Base-by-base conservation (phyloP, 2,329 filamentous ascomycete species). In the Allantophomopsis cytisporea region DNA sequence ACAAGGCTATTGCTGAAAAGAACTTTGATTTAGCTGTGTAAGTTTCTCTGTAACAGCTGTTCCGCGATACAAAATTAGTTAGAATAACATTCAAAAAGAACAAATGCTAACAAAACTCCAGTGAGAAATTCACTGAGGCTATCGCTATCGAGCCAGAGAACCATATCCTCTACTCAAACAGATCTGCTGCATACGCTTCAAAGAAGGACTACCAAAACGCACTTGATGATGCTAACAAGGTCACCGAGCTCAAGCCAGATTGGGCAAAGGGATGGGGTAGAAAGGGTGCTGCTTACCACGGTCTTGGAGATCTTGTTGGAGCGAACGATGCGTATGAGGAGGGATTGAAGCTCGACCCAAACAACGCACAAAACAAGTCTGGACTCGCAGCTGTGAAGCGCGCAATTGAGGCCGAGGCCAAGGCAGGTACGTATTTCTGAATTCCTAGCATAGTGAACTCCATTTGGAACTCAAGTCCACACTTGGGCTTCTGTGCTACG, bases 1-100 rank as follows among this genome's bases (percentile, higher is more conserved):
- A 98, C 73, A 94, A 94, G 71, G 88, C 93, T 64, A 98, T 98
- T 63, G 82, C 86, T 49, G 87, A 85, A 46, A 96, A 96, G 74
- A 87, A 96, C 64, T 98, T 94, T 61, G 74, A 87, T 55, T 86
- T 89, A 61, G 91, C 91, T 57, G 77, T 94, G 89, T 96, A 74
- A 64, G 85, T 77, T 37, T 13, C 23, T 28, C 11, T 8, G 11
- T 12, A 28, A 10, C 8, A 28, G 23, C 23, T 6, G 23, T 28
- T 28, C 5, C 10, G 11, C 23, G 11, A 28, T 8, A 21, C 23
- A 28, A 12, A 8, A 28, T 12, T 7, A 7, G 23, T 28, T 5
- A 10, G 23, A 28, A 28, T 8, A 28, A 28, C 23, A 28, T 3
- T 6, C 23, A 28, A 4, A 28, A 28, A 28, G 23, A 28, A 8